Base-by-base conservation (phyloP, 2,329 filamentous ascomycete genomes). In the Acrocalymma vagum region DNA sequence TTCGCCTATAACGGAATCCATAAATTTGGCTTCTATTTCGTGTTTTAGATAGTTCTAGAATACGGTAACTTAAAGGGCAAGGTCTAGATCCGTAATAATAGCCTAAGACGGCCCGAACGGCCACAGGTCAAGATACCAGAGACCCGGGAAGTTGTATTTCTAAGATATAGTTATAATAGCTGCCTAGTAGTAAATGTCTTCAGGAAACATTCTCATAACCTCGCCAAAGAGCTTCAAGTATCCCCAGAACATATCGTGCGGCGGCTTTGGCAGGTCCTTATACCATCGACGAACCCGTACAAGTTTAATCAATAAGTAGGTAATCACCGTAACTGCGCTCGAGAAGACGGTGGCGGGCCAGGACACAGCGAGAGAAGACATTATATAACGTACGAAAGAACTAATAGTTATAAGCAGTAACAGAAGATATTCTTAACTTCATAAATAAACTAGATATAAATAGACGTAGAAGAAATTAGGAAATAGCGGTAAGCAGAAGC, bases 101-200 rank as follows among this genome's bases (percentile, higher is more conserved):
- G 62, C 23, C 9, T 60, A 51, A 11, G 41, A 36, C 5, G 52
- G 56, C 3, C 59, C 62, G 6, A 72, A 26, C 0, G 75, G 75
- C 73, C 74, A 78, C 3, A 72, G 40, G 44, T 78, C 74, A 4
- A 77, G 35, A 44, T 76, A 77, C 53, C 72, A 77, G 17, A 70
- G 46, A 6, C 60, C 52, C 1, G 61, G 61, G 10, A 69, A 42
- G n/a, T 67, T 51, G 43, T 68, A 67, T 29, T 67, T 57, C 23
- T 67, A 60, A 22, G 60, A 58, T 23, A 76, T 54, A 9, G 65
- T 60, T 1, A 64, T 60, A 14, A 65, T 44, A 24, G 59, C 55
- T 14, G 52, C 53, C 29, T 75, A 72, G 6, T 67, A 63, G 27
- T 74, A 71, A 3, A 50, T 43, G 23, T 64, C 56, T 10, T 42